Percentiles rank a stretch among this genome's conserved stretches.
Conservation (phyloP, 2,329 filamentous ascomycete genomes). For the Xylariaceae sp. region DNA sequence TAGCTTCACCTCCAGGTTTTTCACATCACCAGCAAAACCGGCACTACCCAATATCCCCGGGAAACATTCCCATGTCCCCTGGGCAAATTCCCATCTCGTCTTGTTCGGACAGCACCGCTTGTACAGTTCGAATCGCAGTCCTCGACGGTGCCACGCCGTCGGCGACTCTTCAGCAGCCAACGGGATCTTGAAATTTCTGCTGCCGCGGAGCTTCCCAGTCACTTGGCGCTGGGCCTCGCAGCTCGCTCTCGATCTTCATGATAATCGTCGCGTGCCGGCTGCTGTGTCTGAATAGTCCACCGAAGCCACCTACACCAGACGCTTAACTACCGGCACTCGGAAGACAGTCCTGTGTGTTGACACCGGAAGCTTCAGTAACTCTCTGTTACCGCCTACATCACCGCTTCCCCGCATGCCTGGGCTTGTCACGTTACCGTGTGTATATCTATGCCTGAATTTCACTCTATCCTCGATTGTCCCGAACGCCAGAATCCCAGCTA, state of each 20-base stretch:
- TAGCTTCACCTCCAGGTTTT: constrained; percentile 2
- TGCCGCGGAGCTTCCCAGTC: constrained; percentile 2
- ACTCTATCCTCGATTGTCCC: constrained; percentile 3
- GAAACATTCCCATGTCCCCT: background rate
- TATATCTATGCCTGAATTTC: constrained; percentile 21
- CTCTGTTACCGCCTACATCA: constrained; percentile 4
- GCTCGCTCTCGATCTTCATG: constrained; percentile 14
- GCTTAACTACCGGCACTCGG: background rate
- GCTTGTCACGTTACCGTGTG: constrained; percentile 3
- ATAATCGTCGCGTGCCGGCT: constrained; percentile 8
- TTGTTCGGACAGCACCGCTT: background rate
- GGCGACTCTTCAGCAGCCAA: constrained; percentile 1
- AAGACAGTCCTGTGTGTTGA: constrained; percentile 1
- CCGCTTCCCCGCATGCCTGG: constrained; percentile 15
- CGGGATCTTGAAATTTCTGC: background rate
- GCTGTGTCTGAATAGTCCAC: constrained; percentile 2
- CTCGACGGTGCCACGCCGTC: background rate
- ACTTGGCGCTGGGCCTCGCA: background rate
- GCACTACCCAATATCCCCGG: background rate
- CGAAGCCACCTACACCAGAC: background rate
- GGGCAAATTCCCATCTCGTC: background rate
- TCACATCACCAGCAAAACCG: background rate
- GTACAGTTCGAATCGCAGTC: constrained; percentile 2
- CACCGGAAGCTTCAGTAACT: constrained; percentile 13
- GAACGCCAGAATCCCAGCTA: background rate